Evolutionary conservation across 352 stramenopile genomes (phyloP).

Genomic region (Phytophthora pistaciae): DNA sequence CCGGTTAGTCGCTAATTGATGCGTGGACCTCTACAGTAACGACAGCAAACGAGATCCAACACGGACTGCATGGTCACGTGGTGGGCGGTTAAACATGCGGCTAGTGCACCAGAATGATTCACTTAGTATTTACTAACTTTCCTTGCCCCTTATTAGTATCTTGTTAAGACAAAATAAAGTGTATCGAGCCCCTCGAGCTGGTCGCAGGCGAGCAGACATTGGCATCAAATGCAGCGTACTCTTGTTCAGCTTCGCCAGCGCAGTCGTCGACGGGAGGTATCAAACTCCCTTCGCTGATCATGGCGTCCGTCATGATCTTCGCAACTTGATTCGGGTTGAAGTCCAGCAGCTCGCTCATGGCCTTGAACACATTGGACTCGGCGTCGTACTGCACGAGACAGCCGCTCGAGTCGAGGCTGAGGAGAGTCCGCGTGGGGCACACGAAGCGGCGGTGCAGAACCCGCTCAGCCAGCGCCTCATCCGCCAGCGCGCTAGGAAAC

Average conservation of each 20-base stretch:
- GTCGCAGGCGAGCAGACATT: background rate
- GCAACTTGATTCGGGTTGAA: slow-evolving; percentile 23
- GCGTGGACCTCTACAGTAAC: background rate
- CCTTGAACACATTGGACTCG: slow-evolving; percentile 47
- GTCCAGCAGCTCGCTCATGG: slow-evolving; percentile 32
- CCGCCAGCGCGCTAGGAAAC: slow-evolving; percentile 30
- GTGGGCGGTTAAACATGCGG: background rate
- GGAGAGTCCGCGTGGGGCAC: slow-evolving; percentile 41
- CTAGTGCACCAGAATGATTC: background rate
- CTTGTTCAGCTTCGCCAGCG: slow-evolving; percentile 7
- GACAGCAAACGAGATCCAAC: background rate
- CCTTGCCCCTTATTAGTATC: background rate
- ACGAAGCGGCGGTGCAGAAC: slow-evolving; percentile 30
- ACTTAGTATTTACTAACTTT: background rate
- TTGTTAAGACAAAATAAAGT: slow-evolving; percentile 33
- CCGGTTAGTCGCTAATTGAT: background rate
- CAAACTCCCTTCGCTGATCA: slow-evolving; percentile 40
- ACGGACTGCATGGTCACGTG: background rate
- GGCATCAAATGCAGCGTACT: background rate
- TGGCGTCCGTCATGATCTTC: slow-evolving; percentile 32
- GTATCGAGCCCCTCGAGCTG: slow-evolving; percentile 18
- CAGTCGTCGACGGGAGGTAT: slow-evolving; percentile 22
- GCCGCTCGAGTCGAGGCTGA: slow-evolving; percentile 36
- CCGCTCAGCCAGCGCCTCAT: slow-evolving; percentile 17
- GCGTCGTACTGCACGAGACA: slow-evolving; percentile 44